A percentile compares a stretch with the other conserved stretches of the same genome.
Evolutionary conservation across 345 rosid species (phyloP).

Genomic region (Hypericum androsaemum): DNA sequence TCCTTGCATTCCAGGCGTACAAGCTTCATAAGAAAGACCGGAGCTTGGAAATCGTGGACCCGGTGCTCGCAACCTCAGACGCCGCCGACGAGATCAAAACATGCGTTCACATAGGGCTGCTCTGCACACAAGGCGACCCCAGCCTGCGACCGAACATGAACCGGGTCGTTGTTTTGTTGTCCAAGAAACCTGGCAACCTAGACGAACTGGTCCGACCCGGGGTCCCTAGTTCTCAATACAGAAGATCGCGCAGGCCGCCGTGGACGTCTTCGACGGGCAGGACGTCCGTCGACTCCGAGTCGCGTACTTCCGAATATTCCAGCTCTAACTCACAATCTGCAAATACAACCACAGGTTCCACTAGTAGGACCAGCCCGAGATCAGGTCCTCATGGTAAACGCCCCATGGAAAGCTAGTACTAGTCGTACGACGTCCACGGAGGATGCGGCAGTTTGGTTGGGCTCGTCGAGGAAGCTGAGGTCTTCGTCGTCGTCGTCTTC

Average conservation of each 20-base stretch:
- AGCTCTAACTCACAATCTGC: slow-evolving; percentile 31
- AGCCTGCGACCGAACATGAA: slow-evolving; percentile 53
- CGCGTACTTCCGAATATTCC: slow-evolving; percentile 34
- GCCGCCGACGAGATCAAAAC: slow-evolving; percentile 39
- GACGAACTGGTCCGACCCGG: slow-evolving; percentile 70
- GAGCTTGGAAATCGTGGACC: slow-evolving; percentile 64
- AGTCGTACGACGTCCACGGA: no score
- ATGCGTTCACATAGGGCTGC: slow-evolving; percentile 70
- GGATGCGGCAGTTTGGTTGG: no score
- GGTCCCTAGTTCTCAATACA: slow-evolving; percentile 51
- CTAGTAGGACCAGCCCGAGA: slow-evolving; percentile 19
- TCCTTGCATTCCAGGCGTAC: slow-evolving; percentile 41
- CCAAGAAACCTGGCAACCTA: slow-evolving; percentile 42
- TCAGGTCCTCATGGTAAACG: slow-evolving; percentile 18
- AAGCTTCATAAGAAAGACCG: slow-evolving; percentile 56
- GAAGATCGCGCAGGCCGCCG: slow-evolving; percentile 40
- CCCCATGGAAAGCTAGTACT: slow-evolving; percentile 11
- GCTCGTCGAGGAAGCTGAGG: no score
- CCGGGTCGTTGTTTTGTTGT: slow-evolving; percentile 55
- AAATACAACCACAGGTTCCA: slow-evolving; percentile 15
- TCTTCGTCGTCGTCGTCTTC: no score
- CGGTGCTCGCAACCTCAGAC: slow-evolving; percentile 40
- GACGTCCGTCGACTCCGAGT: slow-evolving; percentile 26
- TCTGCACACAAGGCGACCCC: slow-evolving; percentile 84
- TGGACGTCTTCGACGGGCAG: slow-evolving; percentile 32